Evolutionary conservation across 73 alveolate genomes (phyloP).

Genomic region (Stentor roeselii): DNA sequence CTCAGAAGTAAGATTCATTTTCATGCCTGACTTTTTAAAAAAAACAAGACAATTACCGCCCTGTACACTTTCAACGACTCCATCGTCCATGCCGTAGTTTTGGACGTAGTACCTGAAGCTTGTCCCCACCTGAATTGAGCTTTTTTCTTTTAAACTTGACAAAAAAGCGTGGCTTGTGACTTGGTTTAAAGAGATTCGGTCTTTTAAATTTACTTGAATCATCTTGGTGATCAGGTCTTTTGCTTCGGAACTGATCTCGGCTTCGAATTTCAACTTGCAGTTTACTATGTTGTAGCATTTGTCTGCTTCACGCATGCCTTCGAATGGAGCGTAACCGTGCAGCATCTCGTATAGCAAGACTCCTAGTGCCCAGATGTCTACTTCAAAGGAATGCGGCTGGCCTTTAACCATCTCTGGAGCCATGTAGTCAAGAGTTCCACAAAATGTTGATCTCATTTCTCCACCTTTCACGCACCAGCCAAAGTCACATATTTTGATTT

Average conservation of each 20-base stretch:
- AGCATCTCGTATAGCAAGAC: constrained; percentile 27
- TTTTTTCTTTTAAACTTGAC: no score
- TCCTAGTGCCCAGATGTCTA: constrained; percentile 35
- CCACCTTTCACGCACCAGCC: constrained; percentile 78
- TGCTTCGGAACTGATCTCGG: background rate
- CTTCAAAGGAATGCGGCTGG: constrained; percentile 12
- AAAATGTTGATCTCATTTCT: constrained; percentile 7
- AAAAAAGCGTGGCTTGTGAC: background rate
- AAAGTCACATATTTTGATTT: constrained; percentile 74
- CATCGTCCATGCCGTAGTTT: no score
- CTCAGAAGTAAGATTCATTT: no score
- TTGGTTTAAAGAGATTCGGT: background rate
- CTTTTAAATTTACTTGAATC: background rate
- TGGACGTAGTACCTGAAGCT: no score
- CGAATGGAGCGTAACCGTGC: constrained; percentile 24
- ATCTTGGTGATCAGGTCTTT: background rate
- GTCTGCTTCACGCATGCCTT: constrained; percentile 37
- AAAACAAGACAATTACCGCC: no score
- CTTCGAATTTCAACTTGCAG: background rate
- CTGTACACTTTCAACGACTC: no score
- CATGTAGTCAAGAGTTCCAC: constrained; percentile 33
- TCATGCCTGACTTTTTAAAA: no score
- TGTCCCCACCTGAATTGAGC: no score
- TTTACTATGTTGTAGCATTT: background rate
- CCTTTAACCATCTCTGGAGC: constrained; percentile 33